Conservation (phyloP, 768 basidiomycete species). For the Rhodocollybia butyracea region DNA sequence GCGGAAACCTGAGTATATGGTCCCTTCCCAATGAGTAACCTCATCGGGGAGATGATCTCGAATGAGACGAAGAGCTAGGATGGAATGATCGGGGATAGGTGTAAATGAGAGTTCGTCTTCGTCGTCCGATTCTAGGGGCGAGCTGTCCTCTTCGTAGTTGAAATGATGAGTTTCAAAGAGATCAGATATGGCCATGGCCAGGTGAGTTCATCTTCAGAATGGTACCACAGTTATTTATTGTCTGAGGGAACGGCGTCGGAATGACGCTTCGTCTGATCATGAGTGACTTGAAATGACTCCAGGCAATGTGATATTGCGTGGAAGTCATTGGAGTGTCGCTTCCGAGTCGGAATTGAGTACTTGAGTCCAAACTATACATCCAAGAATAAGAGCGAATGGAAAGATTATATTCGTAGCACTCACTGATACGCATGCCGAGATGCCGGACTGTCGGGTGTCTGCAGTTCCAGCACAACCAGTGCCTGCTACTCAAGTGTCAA, state of each 20-base stretch:
- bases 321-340: too few species aligned
- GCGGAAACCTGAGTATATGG: not conserved
- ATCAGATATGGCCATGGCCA: constrained; percentile 13
- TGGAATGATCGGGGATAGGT: not conserved
- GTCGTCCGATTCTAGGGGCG: not conserved
- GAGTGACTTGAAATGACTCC: not conserved
- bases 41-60: constrained; percentile 6
- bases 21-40: not conserved
- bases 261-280: too few species aligned
- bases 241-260: not conserved
- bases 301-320: not conserved
- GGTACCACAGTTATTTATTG: not conserved
- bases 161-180: not conserved
- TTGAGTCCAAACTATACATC: too few species aligned
- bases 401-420: too few species aligned
- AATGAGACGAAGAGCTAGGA: not conserved
- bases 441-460: too few species aligned
- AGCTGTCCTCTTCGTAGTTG: not conserved
- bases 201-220: not conserved
- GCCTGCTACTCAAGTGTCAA: too few species aligned
- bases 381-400: too few species aligned
- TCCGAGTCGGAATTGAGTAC: too few species aligned
- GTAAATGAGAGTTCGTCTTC: not conserved
- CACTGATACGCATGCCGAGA: too few species aligned
- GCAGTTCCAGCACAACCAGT: too few species aligned